Conservation (phyloP, 371 early-diverging fungal species). For the Mucor saturninus region DNA sequence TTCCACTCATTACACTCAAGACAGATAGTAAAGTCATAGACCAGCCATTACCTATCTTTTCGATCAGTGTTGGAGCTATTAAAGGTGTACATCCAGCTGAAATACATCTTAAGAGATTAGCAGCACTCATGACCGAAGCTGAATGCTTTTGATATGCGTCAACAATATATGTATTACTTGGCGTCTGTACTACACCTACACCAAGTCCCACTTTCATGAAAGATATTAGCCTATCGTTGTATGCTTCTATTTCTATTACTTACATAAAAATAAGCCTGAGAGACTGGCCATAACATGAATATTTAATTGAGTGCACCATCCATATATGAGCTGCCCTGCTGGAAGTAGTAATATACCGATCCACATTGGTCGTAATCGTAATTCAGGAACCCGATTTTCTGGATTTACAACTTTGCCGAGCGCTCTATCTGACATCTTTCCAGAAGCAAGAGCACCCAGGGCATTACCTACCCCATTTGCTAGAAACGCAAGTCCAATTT, state of each 20-base stretch:
- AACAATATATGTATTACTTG: conserved; percentile 51
- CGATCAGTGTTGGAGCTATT: conserved; percentile 41
- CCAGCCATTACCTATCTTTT: conserved; percentile 52
- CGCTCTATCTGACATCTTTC: conserved; percentile 43
- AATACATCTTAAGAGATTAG: conserved; percentile 47
- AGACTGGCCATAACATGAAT: conserved; percentile 32
- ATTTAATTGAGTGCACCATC: conserved; percentile 46
- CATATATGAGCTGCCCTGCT: conserved; percentile 44
- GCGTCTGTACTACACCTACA: conserved; percentile 49
- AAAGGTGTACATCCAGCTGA: conserved; percentile 49
- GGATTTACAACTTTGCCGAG: conserved; percentile 13
- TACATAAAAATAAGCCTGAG: conserved; percentile 47
- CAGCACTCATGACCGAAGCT: conserved; percentile 50
- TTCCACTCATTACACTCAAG: conserved; percentile 34
- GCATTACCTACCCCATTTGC: conserved; percentile 55
- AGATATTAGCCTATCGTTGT: neutral
- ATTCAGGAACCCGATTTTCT: conserved; percentile 23
- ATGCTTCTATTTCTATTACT: conserved; percentile 9
- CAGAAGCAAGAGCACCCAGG: conserved; percentile 49
- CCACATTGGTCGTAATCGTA: conserved; percentile 44
- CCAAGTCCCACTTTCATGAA: conserved; percentile 49
- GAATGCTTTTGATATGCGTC: conserved; percentile 47
- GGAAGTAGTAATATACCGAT: conserved; percentile 47
- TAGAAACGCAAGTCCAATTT: conserved; percentile 49
- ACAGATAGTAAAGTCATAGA: conserved; percentile 44